Conservation (phyloP, 1,139 yeast genomes). For the Suhomyces coccinellae region DNA sequence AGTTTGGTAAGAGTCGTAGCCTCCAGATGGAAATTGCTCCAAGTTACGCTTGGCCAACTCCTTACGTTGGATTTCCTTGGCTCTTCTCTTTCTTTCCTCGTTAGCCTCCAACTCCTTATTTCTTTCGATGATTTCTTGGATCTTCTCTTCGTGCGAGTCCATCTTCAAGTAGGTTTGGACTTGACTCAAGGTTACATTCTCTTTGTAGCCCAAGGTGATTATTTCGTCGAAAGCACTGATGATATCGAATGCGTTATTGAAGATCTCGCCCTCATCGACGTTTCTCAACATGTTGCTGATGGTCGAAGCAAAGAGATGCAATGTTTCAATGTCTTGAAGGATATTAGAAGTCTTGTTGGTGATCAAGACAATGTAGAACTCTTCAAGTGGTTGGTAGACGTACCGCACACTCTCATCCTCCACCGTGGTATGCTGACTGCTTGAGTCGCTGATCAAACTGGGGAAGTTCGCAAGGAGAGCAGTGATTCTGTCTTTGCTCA, state of each 20-base stretch:
- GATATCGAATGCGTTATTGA: conserved; percentile 83
- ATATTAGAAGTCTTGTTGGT: conserved; percentile 92
- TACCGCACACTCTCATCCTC: conserved; percentile 93
- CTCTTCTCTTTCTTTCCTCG: conserved; percentile 95
- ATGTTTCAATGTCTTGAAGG: conserved; percentile 90
- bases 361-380: conserved; percentile 84
- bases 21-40: conserved; percentile 28
- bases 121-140: conserved; percentile 95
- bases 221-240: conserved; percentile 94
- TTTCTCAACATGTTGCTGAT: conserved; percentile 72
- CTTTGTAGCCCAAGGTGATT: conserved; percentile 85
- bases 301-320: conserved; percentile 81
- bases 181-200: conserved; percentile 78
- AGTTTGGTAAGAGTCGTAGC: conserved; percentile 25
- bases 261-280: conserved; percentile 81
- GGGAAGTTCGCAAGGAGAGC: conserved; percentile 88
- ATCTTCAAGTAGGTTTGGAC: conserved; percentile 89
- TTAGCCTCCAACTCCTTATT: conserved; percentile 96
- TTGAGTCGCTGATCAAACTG: conserved; percentile 65
- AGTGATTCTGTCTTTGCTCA: conserved; percentile 82
- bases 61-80: conserved; percentile 89
- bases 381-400: conserved; percentile 95
- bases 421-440: conserved; percentile 88
- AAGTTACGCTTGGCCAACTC: conserved; percentile 67
- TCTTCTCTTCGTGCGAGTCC: conserved; percentile 98